Percentiles rank a stretch among this genome's conserved stretches.
These are phyloP conservation scores for Agapanthus africanus DNA, from an alignment of 106 monocot genomes.

Conservation along the genomic window DNA sequence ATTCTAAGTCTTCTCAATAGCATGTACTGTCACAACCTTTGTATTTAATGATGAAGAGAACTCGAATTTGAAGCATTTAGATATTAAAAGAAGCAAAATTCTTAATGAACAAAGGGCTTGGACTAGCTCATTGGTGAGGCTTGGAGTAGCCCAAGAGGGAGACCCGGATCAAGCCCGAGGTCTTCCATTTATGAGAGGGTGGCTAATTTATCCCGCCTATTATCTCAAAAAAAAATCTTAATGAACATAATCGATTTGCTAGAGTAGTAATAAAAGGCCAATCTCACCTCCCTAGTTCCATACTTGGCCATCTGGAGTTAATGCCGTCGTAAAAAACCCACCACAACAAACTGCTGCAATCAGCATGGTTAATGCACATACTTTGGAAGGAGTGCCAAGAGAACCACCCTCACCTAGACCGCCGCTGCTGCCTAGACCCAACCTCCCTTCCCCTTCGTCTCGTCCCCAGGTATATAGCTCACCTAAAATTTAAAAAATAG, in stretches of 20 bases:
- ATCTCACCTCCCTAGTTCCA: slow-evolving; percentile 97
- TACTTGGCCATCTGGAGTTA: slow-evolving; percentile 70
- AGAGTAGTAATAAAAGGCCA: too few relatives aligned
- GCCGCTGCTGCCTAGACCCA: slow-evolving; percentile 87
- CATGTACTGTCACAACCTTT: neutral
- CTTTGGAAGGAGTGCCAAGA: slow-evolving; percentile 75
- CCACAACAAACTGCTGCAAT: slow-evolving; percentile 76
- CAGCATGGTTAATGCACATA: slow-evolving; percentile 64
- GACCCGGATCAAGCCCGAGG: too few relatives aligned
- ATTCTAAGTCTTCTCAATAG: neutral
- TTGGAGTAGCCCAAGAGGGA: too few relatives aligned
- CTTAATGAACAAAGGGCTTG: too few relatives aligned
- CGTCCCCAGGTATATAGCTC: slow-evolving; percentile 96
- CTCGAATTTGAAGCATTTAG: neutral
- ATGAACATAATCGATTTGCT: too few relatives aligned
- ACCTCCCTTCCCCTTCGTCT: slow-evolving; percentile 94
- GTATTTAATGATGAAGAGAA: slow-evolving; percentile 5
- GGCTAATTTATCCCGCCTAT: too few relatives aligned
- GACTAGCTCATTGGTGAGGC: too few relatives aligned
- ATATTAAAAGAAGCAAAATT: neutral
- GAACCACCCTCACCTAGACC: slow-evolving; percentile 92
- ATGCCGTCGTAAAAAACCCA: slow-evolving; percentile 91
- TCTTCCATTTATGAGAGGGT: too few relatives aligned
- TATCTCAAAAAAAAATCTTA: too few relatives aligned
- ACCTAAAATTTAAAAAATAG: slow-evolving; percentile 79